phyloP scores from a whole-genome alignment of 2,329 filamentous ascomycete species.

The Aspergillus chevalieri region DNA sequence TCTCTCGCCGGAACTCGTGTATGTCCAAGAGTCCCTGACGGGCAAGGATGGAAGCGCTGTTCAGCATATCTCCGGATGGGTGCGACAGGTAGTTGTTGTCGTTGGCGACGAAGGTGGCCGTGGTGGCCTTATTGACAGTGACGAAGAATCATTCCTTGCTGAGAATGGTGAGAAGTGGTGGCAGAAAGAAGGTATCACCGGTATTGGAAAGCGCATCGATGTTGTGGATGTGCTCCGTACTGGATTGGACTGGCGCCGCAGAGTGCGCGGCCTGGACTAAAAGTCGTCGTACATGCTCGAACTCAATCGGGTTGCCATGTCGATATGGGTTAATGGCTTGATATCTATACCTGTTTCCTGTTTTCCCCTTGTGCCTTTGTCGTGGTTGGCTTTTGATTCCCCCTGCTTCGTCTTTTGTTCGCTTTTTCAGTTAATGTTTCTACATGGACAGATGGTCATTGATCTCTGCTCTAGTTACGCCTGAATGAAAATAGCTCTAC shows the following conservation, averaged over 20 bases:
- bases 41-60: constrained; percentile 69
- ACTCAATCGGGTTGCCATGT: constrained; percentile 14
- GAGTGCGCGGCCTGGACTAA: constrained; percentile 61
- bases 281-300: neutral
- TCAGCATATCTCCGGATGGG: constrained; percentile 59
- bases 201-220: constrained; percentile 78
- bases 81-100: constrained; percentile 54
- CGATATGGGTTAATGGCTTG: constrained; percentile 15
- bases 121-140: constrained; percentile 75
- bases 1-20: constrained; percentile 76
- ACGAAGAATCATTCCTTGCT: constrained; percentile 46
- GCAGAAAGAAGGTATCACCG: constrained; percentile 71
- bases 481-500: neutral
- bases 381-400: constrained; percentile 21
- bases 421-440: neutral
- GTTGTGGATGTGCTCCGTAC: constrained; percentile 78
- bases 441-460: neutral
- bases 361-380: constrained; percentile 6
- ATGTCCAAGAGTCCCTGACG: constrained; percentile 77
- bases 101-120: constrained; percentile 54
- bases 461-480: neutral
- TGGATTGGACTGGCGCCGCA: constrained; percentile 78
- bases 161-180: constrained; percentile 46
- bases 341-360: constrained; percentile 17
- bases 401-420: constrained; percentile 7